Evolutionary conservation across 2,329 filamentous ascomycete species (phyloP), one percentile per base, ranked within the genome.

Genomic region (Fusarium sp.): DNA sequence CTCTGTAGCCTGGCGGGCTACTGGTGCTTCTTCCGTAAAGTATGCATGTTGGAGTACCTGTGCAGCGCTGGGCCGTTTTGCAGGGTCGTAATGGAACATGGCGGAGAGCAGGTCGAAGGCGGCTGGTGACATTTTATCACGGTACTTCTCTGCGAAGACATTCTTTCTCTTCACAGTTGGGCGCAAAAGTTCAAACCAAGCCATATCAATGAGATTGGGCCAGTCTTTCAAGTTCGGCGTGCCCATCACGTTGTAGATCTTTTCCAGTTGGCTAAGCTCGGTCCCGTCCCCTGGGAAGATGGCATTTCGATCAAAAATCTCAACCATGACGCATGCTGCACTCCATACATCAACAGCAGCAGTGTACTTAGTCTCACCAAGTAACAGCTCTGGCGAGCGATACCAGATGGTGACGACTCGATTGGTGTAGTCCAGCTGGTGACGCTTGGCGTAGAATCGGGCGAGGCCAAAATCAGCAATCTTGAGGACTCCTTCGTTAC

Each of bases 361-460:
- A 9, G 93, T 94, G 79, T 98, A 98, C 76, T 93, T 90, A 10
- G 95, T 97, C 81, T 97, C 94, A 11, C 95, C 95, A 3, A 97
- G 87, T 0, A 97, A 85, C n/a, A 98, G 87, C 80, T 98, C 95
- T 0, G 95, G 94, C 0, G 94, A 78, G 19, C 77, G 76, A 51
- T 78, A 98, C 97, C 97, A 99, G 73, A 99, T 98, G 5, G 96
- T 99, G 79, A 99, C 97, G 76, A 99, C 97, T 39, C 96, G 93
- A 79, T 99, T 99, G 4, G 96, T 99, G 81, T 99, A 99, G 80
- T 99, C 95, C 51, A 97, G 88, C 80, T 96, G 93, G 68, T 92
- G 91, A 55, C 92, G 91, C 80, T 99, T 99, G 38, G 94, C 93
- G 79, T 97, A 99, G 82, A 99, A 99, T 41, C 97, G 92, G 18